phyloP scores from a whole-genome alignment of 306 rosid genomes.

The Ziziphus jujuba region DNA sequence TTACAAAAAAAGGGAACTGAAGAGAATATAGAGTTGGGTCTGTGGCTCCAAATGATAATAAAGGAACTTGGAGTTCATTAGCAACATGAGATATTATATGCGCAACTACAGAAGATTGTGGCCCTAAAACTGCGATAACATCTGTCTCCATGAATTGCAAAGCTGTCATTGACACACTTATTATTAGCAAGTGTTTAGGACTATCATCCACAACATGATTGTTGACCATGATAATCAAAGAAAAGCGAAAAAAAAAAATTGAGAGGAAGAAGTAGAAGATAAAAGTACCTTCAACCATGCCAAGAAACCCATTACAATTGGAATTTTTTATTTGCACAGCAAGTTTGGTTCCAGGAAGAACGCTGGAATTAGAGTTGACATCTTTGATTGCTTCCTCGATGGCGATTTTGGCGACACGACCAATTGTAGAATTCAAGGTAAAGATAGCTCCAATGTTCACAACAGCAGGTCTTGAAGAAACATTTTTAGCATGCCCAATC shows the following conservation, averaged over 20 bases:
- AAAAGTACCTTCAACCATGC: constrained; percentile 78
- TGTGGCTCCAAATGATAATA: constrained; percentile 85
- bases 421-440: constrained; percentile 65
- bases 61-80: constrained; percentile 82
- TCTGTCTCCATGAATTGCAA: constrained; percentile 86
- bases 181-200: background rate
- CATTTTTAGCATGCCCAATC: constrained; percentile 29
- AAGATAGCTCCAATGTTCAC: constrained; percentile 82
- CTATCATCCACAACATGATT: background rate
- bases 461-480: constrained; percentile 51
- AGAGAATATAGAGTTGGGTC: constrained; percentile 87
- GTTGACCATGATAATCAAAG: constrained; percentile 5
- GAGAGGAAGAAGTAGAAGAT: background rate
- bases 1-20: constrained; percentile 81
- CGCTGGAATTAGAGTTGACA: constrained; percentile 62
- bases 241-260: background rate
- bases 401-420: constrained; percentile 79
- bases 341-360: constrained; percentile 63
- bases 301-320: constrained; percentile 82
- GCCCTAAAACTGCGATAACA: constrained; percentile 75
- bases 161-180: constrained; percentile 49
- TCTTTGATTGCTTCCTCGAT: constrained; percentile 78
- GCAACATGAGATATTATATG: constrained; percentile 84
- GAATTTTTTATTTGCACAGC: constrained; percentile 41
- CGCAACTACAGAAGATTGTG: constrained; percentile 92